These are phyloP conservation scores for Magnusiomyces magnusii DNA, from an alignment of 1,139 yeast species.

Conservation along the genomic window DNA sequence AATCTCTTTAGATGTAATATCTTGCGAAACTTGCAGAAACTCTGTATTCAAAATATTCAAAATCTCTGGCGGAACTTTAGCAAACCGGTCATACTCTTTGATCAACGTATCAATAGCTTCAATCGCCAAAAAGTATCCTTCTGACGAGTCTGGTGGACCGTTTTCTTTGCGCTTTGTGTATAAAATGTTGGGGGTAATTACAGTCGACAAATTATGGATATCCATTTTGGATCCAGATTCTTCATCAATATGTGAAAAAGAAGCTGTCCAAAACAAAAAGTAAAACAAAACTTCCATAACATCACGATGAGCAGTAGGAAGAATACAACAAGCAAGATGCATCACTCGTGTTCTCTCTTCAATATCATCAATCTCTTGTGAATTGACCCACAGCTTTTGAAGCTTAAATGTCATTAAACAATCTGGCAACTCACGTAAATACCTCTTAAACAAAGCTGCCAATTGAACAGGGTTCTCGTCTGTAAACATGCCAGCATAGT, in stretches of 20 bases:
- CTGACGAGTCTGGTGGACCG: constrained; percentile 43
- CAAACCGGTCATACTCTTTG: constrained; percentile 72
- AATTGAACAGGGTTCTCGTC: constrained; percentile 84
- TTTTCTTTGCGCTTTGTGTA: constrained; percentile 35
- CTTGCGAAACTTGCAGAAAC: background rate
- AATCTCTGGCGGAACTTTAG: constrained; percentile 58
- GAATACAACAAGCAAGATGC: constrained; percentile 66
- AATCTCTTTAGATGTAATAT: constrained; percentile 29
- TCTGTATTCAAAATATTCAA: constrained; percentile 24
- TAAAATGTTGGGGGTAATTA: constrained; percentile 85
- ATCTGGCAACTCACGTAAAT: constrained; percentile 85
- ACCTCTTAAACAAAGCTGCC: constrained; percentile 89
- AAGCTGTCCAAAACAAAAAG: constrained; percentile 92
- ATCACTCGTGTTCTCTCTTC: constrained; percentile 48
- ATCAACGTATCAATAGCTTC: constrained; percentile 85
- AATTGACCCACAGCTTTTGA: constrained; percentile 72
- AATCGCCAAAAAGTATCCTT: constrained; percentile 67
- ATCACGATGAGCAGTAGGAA: constrained; percentile 80
- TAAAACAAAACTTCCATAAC: constrained; percentile 77
- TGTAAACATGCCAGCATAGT: constrained; percentile 61
- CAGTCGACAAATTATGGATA: constrained; percentile 90
- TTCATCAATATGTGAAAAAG: constrained; percentile 66
- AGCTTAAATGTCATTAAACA: constrained; percentile 75
- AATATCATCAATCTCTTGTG: constrained; percentile 48
- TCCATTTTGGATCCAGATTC: constrained; percentile 89